These are phyloP conservation scores for Xylariaceae sp. DNA, from an alignment of 2,329 filamentous ascomycete species.

Conservation along the genomic window DNA sequence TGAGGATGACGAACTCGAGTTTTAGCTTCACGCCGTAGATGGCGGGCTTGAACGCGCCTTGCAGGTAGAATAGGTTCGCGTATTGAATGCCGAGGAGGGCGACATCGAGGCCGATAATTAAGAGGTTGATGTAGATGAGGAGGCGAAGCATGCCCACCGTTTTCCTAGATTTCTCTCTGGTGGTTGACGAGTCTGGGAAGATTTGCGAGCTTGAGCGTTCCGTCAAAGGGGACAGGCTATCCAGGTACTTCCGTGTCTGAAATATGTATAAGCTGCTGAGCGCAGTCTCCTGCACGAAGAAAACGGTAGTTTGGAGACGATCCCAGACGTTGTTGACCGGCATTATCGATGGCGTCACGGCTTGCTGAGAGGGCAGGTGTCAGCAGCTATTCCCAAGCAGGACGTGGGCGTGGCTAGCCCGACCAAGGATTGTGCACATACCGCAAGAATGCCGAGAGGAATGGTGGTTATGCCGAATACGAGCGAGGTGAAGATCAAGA, in stretches of 20 bases:
- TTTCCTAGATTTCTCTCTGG: constrained; percentile 13
- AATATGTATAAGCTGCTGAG: constrained; percentile 33
- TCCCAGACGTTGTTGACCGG: constrained; percentile 30
- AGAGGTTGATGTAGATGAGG: constrained; percentile 37
- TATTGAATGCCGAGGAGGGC: constrained; percentile 38
- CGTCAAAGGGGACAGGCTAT: constrained; percentile 14
- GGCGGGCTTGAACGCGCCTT: constrained; percentile 34
- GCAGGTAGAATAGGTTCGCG: constrained; percentile 36
- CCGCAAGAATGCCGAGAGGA: constrained; percentile 29
- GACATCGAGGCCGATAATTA: constrained; percentile 39
- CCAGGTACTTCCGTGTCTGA: constrained; percentile 27
- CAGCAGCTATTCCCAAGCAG: background rate
- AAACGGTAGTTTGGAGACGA: constrained; percentile 32
- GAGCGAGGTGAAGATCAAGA: constrained; percentile 29
- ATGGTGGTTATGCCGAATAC: constrained; percentile 31
- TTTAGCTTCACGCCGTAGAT: constrained; percentile 37
- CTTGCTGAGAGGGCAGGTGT: constrained; percentile 21
- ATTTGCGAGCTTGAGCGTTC: constrained; percentile 1
- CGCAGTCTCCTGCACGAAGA: constrained; percentile 33
- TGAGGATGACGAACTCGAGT: constrained; percentile 35
- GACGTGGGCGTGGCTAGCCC: background rate
- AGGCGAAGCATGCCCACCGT: constrained; percentile 28
- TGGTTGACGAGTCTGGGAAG: constrained; percentile 9
- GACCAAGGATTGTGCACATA: constrained; percentile 17
- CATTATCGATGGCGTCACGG: constrained; percentile 26